Evolutionary conservation across 169 alveolate species (phyloP), one percentile per base, ranked within the genome.

Genomic region (Sarcocystis neurona): DNA sequence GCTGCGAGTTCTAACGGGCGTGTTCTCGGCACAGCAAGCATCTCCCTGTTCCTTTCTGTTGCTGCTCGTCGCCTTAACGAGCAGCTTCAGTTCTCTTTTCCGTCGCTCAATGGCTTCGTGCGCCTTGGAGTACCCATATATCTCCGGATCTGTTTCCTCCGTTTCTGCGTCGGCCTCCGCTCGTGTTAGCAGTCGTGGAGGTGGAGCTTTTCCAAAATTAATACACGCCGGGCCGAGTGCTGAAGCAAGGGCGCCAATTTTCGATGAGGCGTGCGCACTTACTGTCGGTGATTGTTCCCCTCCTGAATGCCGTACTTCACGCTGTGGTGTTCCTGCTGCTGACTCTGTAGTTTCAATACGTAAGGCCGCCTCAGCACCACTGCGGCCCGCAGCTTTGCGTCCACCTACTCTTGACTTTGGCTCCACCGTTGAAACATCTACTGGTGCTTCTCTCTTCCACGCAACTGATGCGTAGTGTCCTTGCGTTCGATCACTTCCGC

Each of bases 171-270:
- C 78, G 23, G 78, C 32, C 58, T 72, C 0, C 32, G 34, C 58
- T 8, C 50, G 46, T 5, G 41, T 84, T 8, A 84, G 34, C 1
- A 84, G 89, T 6, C 79, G 43, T 27, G 60, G 79, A 6, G 89
- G 89, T 60, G 74, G 60, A 6, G 80, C 44, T n/a, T 84, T 84
- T 34, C 80, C 89, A 44, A 56, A 58, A 46, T 84, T 84, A 79
- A 56, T 10, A 30, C 80, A 79, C 15, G 30, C 70, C 1, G 89
- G 80, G 34, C 79, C 89, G 10, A 84, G 80, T 43, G 46, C 44
- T 37, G 48, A 30, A 41, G 89, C 89, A 32, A 84, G 89, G 5
- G 63, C 53, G 48, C 44, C 89, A 20, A 84, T 84, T 66, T 84
- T 47, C 27, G 63, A 53, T 12, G 80, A 84, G 1, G 89, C 70